phyloP scores from a whole-genome alignment of 345 rosid species.

The Lenwebbia sp. region DNA sequence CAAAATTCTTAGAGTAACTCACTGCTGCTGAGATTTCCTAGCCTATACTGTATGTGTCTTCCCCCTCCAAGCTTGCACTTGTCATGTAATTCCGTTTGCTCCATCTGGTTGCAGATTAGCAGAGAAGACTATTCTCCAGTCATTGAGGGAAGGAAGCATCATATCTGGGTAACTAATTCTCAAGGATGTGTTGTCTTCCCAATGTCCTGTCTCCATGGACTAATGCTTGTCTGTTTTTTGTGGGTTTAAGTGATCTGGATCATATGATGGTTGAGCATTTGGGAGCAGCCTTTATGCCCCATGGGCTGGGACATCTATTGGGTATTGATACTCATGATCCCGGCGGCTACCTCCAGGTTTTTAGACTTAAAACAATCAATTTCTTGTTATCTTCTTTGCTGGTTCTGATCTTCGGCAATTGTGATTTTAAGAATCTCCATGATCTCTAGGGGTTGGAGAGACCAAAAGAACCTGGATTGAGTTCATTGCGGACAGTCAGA shows the following conservation, averaged over 20 bases:
- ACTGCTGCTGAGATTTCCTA: neutral
- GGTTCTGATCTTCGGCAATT: neutral
- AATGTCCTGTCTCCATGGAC: neutral
- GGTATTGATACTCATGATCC: conserved; percentile 96
- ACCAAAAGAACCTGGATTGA: conserved; percentile 67
- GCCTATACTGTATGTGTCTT: neutral
- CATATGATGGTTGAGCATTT: conserved; percentile 74
- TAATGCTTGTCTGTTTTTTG: neutral
- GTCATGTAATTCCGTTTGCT: neutral
- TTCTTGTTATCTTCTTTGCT: neutral
- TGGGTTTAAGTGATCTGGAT: conserved; percentile 39
- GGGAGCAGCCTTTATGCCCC: conserved; percentile 95
- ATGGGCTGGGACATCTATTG: conserved; percentile 87
- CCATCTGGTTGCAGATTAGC: conserved; percentile 50
- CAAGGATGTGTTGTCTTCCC: neutral
- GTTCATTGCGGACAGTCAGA: conserved; percentile 63
- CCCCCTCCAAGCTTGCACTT: neutral
- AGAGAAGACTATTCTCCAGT: conserved; percentile 61
- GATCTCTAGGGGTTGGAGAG: conserved; percentile 55
- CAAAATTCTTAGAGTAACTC: neutral
- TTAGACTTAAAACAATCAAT: neutral
- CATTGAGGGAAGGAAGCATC: conserved; percentile 52
- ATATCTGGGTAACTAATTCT: conserved; percentile 49
- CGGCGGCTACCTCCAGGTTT: conserved; percentile 75
- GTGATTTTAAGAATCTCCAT: neutral